A percentile compares a stretch with the other conserved stretches of the same genome.
These are phyloP conservation scores for Cajanus cajan DNA, from an alignment of 306 rosid genomes.

Conservation along the genomic window DNA sequence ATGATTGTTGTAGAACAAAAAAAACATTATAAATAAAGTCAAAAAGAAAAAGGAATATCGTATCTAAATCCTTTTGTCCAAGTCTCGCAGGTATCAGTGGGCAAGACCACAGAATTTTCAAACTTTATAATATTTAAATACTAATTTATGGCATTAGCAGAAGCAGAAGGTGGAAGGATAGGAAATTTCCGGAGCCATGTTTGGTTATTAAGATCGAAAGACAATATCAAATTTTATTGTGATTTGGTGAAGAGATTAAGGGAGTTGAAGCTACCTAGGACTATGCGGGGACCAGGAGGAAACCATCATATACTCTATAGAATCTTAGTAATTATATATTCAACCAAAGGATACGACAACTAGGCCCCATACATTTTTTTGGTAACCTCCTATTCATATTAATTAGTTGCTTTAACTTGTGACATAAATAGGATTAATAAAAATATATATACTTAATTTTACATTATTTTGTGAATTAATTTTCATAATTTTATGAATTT, in stretches of 20 bases:
- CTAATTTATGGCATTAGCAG: not conserved
- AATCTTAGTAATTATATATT: not conserved
- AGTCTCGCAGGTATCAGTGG: not conserved
- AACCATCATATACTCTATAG: not conserved
- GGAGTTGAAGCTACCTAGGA: not conserved
- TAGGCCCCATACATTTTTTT: no score
- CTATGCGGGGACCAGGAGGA: not conserved
- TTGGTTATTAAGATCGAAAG: not conserved
- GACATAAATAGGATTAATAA: no score
- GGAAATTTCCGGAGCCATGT: not conserved
- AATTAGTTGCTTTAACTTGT: no score
- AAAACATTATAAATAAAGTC: no score
- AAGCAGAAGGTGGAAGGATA: not conserved
- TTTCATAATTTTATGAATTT: no score
- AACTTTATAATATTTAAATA: no score
- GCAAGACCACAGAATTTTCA: conserved; percentile 5
- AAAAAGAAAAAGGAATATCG: not conserved
- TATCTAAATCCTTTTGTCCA: not conserved
- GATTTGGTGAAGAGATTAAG: not conserved
- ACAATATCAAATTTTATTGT: not conserved
- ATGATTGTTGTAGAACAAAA: no score
- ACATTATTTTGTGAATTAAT: no score
- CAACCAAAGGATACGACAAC: not conserved
- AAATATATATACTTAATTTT: no score
- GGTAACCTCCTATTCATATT: no score